These are phyloP conservation scores for Endocalyx cinctus DNA, from an alignment of 2,329 filamentous ascomycete genomes.

Conservation along the genomic window DNA sequence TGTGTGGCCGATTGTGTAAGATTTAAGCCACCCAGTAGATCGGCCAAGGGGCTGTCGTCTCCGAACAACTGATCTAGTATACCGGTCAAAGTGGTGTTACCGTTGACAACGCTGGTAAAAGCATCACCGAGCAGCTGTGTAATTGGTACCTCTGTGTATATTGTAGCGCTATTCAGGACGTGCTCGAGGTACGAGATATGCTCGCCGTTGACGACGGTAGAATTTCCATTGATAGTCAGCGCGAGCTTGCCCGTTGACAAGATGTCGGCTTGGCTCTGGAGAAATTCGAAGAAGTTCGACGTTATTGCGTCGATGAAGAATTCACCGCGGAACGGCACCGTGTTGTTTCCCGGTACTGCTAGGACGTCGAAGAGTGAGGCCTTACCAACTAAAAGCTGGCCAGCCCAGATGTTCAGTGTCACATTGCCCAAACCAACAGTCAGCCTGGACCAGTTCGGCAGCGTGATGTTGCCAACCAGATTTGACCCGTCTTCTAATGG, in stretches of 20 bases:
- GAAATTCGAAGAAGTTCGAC: slow-evolving; percentile 15
- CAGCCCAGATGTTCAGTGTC: slow-evolving; percentile 24
- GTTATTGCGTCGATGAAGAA: slow-evolving; percentile 18
- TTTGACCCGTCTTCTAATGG: slow-evolving; percentile 16
- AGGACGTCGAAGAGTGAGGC: slow-evolving; percentile 18
- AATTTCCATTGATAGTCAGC: slow-evolving; percentile 21
- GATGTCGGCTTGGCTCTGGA: slow-evolving; percentile 15
- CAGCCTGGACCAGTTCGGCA: slow-evolving; percentile 13
- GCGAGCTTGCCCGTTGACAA: slow-evolving; percentile 19
- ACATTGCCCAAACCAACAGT: slow-evolving; percentile 21
- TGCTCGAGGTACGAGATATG: slow-evolving; percentile 24
- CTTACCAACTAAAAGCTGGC: slow-evolving; percentile 17
- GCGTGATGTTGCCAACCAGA: slow-evolving; percentile 11
- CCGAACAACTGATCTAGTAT: slow-evolving; percentile 2
- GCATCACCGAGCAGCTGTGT: slow-evolving; percentile 14
- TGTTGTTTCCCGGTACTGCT: slow-evolving; percentile 25
- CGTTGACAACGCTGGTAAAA: slow-evolving; percentile 5
- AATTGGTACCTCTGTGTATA: slow-evolving; percentile 16
- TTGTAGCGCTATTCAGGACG: slow-evolving; percentile 18
- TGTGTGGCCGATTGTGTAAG: too few species aligned
- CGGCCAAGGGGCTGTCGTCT: background rate
- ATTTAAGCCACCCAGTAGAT: slow-evolving; percentile 1
- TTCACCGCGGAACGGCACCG: slow-evolving; percentile 18
- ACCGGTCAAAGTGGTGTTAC: slow-evolving; percentile 2
- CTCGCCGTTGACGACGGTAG: slow-evolving; percentile 20